Conservation (phyloP, 139 green algal species). For the Desmodesmus armatus region DNA sequence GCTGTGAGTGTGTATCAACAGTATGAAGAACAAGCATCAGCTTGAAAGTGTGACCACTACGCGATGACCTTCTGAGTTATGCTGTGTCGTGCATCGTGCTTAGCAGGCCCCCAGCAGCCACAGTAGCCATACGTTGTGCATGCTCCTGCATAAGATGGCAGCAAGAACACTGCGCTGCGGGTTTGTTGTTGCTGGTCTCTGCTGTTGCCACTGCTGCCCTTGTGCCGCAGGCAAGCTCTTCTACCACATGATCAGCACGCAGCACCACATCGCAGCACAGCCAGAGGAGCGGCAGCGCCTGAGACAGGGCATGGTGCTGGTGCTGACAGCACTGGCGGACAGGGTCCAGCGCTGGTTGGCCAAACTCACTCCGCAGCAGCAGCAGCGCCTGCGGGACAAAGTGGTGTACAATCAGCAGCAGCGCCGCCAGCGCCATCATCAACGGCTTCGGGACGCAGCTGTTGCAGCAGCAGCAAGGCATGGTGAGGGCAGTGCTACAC, state of each 20-base stretch:
- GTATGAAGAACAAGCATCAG: background rate
- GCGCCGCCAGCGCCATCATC: too few relatives aligned
- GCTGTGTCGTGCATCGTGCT: background rate
- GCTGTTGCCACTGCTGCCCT: background rate
- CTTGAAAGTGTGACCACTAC: too few relatives aligned
- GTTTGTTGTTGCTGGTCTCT: background rate
- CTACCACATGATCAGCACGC: slow-evolving; percentile 36
- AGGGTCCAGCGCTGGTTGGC: background rate
- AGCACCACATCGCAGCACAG: background rate
- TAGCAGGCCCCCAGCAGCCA: background rate
- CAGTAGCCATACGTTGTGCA: background rate
- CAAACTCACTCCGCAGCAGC: background rate
- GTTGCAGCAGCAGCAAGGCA: background rate
- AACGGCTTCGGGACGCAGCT: too few relatives aligned
- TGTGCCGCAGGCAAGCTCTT: background rate
- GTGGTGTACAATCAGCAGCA: background rate
- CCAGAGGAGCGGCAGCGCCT: background rate
- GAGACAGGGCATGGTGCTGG: background rate
- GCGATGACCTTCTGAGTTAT: too few relatives aligned
- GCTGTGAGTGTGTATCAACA: background rate
- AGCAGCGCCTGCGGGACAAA: background rate
- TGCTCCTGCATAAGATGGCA: background rate
- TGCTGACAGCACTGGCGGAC: slow-evolving; percentile 5
- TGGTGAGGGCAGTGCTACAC: background rate
- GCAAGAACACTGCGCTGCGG: background rate